phyloP scores from a whole-genome alignment of 1,139 yeast species.

The Yamadazyma blattariae region DNA sequence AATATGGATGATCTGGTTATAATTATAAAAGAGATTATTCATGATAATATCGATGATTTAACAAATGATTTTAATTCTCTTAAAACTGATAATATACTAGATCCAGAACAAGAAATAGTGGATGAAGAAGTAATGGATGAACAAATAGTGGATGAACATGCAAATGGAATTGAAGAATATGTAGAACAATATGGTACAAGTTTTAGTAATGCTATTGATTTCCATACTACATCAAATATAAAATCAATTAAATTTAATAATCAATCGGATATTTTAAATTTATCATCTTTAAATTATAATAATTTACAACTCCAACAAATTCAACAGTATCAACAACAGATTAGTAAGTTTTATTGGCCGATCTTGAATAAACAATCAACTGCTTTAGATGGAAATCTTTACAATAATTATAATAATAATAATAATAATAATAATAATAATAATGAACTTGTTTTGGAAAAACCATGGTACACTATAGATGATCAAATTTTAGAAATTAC shows the following conservation, averaged over 20 bases:
- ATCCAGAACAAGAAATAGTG: not conserved
- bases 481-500: slow-evolving; percentile 15
- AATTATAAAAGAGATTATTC: not conserved
- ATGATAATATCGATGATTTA: not conserved
- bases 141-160: too few species aligned
- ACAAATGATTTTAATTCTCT: slow-evolving; percentile 1
- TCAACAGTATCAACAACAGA: slow-evolving; percentile 14
- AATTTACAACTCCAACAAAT: too few species aligned
- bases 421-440: too few species aligned
- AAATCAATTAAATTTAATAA: slow-evolving; percentile 12
- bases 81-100: not conserved
- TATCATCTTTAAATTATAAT: slow-evolving; percentile 3
- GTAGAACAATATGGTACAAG: slow-evolving; percentile 16
- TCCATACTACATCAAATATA: slow-evolving; percentile 5
- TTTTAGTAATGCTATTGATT: slow-evolving; percentile 13
- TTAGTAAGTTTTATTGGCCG: slow-evolving; percentile 15
- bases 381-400: too few species aligned
- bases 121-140: not conserved
- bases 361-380: slow-evolving; percentile 4
- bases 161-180: not conserved
- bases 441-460: not conserved
- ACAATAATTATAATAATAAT: too few species aligned
- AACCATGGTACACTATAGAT: slow-evolving; percentile 14
- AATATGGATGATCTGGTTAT: slow-evolving; percentile 1
- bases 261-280: not conserved